Evolutionary conservation across 2,329 filamentous ascomycete genomes (phyloP).

Genomic region (Epicoccum nigrum): DNA sequence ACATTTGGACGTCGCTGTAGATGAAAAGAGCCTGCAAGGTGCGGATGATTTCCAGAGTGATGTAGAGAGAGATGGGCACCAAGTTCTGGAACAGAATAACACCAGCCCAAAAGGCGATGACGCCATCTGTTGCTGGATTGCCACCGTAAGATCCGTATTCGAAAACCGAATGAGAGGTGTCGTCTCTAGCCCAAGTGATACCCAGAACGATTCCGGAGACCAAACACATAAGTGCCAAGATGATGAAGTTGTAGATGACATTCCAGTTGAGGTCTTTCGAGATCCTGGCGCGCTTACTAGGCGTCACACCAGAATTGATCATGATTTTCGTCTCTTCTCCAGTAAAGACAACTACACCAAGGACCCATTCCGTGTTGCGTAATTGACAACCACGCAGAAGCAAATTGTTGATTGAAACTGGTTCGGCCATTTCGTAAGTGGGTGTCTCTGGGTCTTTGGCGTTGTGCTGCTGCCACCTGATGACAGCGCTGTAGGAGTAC

Average conservation of each 20-base stretch:
- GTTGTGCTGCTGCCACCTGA: constrained; percentile 82
- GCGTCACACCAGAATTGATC: constrained; percentile 96
- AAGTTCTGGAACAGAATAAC: constrained; percentile 97
- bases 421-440: constrained; percentile 82
- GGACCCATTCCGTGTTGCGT: constrained; percentile 93
- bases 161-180: constrained; percentile 80
- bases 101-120: constrained; percentile 96
- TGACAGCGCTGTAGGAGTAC: constrained; percentile 90
- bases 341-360: constrained; percentile 92
- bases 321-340: constrained; percentile 98
- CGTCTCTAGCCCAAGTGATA: constrained; percentile 74
- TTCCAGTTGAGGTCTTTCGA: constrained; percentile 96
- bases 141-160: constrained; percentile 82
- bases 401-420: constrained; percentile 93
- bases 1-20: constrained; percentile 95
- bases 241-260: constrained; percentile 93
- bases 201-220: constrained; percentile 85
- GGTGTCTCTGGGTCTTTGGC: constrained; percentile 66
- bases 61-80: constrained; percentile 97
- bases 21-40: constrained; percentile 96
- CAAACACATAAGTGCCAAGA: constrained; percentile 89
- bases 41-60: constrained; percentile 93
- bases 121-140: constrained; percentile 77
- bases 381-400: constrained; percentile 91
- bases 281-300: constrained; percentile 89